Evolutionary conservation across 225 moss, liverwort and hornwort species (phyloP), one percentile per base, ranked within the genome.

Genomic region (Marchantia polymorpha): DNA sequence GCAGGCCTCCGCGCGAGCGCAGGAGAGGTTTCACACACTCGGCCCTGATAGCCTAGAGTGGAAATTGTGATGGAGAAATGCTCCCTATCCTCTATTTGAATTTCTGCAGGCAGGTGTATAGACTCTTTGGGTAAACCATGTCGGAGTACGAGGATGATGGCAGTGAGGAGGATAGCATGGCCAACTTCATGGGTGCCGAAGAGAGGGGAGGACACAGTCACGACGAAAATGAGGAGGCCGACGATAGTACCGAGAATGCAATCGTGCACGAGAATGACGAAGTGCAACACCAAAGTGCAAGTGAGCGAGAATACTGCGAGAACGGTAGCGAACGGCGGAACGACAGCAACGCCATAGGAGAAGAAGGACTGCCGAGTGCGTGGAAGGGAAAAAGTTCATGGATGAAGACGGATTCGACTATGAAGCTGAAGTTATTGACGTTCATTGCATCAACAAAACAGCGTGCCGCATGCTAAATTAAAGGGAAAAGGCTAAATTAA

Each of bases 251-350:
- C 4, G 73, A 84, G 79, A 83, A 84, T 7, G 87, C 82, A 63
- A 75, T 84, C 48, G 84, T 82, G 68, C 82, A 84, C n/a, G 87
- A 68, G 80, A 84, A 84, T 84, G 93, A 90, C 72, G 90, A 90
- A 80, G 92, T 89, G 80, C 85, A 86, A 79, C 89, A 89, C 82
- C 73, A 88, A 22, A 96, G 93, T 80, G 89, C 70, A 3, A 91
- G 93, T 80, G 88, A 86, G 75, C 92, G 91, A 77, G 92, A 85
- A 83, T 88, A 85, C 80, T 92, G 83, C 69, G 93, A 85, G 77
- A 90, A 87, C 79, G 87, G 80, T 54, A 94, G 94, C 82, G 96
- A 86, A 39, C 89, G 90, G n/a, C n/a, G n/a, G 88, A 90, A 86
- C 54, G 86, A 82, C 81, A 86, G 88, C n/a, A 96, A 92, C 79